These are phyloP conservation scores for Mrakiaceae sp. DNA, from an alignment of 1,284 basidiomycete species.

Conservation along the genomic window DNA sequence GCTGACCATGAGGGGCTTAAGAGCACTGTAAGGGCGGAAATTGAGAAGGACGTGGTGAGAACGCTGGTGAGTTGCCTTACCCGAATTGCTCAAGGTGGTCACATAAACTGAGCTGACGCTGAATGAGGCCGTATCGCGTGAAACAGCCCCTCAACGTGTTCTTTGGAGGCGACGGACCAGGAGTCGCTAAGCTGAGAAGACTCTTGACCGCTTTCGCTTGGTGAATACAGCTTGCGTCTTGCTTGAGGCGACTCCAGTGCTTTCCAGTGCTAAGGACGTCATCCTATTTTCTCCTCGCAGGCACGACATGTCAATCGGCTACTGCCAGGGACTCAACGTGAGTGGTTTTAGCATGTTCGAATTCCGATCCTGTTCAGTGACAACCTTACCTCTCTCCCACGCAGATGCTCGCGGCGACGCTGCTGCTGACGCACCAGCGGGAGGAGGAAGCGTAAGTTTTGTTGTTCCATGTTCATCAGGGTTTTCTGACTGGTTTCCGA, in stretches of 20 bases:
- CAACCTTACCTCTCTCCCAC: background rate
- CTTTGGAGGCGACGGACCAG: constrained; percentile 89
- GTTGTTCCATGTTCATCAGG: background rate
- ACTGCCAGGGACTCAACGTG: constrained; percentile 91
- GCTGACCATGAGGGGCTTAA: constrained; percentile 44
- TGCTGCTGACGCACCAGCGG: constrained; percentile 74
- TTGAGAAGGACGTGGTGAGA: constrained; percentile 77
- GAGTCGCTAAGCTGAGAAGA: constrained; percentile 79
- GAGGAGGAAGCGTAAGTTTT: constrained; percentile 16
- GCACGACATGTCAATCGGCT: constrained; percentile 72
- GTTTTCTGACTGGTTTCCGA: background rate
- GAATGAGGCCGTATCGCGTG: constrained; percentile 30
- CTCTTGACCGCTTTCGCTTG: constrained; percentile 85
- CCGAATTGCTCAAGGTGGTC: background rate
- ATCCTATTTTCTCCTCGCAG: constrained; percentile 33
- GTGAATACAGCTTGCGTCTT: constrained; percentile 38
- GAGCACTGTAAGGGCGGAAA: constrained; percentile 58
- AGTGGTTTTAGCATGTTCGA: constrained; percentile 20
- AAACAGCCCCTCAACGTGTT: constrained; percentile 95
- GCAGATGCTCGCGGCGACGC: constrained; percentile 64
- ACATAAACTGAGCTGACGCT: background rate
- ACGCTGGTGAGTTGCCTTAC: constrained; percentile 24
- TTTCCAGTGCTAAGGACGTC: background rate
- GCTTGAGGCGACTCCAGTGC: background rate
- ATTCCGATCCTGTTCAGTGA: background rate